These are phyloP conservation scores for Hypomontagnella submonticulosa DNA, from an alignment of 495 filamentous ascomycete genomes.

Conservation along the genomic window DNA sequence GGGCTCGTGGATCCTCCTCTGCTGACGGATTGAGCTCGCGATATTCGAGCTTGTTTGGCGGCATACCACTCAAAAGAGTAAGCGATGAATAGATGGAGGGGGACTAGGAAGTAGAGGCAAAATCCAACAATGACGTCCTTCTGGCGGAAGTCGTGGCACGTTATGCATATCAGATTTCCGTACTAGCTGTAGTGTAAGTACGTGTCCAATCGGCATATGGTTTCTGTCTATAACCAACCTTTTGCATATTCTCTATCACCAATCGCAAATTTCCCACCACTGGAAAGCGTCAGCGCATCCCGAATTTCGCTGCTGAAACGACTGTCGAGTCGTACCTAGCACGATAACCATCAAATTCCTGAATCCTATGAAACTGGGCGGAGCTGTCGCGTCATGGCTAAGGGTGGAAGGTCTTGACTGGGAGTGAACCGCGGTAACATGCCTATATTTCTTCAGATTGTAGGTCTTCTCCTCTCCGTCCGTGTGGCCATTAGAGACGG, in stretches of 20 bases:
- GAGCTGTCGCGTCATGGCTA: constrained; percentile 77
- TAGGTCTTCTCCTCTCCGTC: constrained; percentile 31
- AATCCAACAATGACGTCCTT: constrained; percentile 81
- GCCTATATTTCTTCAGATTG: constrained; percentile 74
- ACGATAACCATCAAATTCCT: constrained; percentile 96
- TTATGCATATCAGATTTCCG: constrained; percentile 90
- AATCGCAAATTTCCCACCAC: constrained; percentile 93
- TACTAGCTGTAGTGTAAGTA: constrained; percentile 67
- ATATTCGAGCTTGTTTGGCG: constrained; percentile 75
- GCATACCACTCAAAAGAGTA: constrained; percentile 88
- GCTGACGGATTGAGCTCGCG: constrained; percentile 70
- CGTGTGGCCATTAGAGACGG: constrained; percentile 4
- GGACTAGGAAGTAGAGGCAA: constrained; percentile 83
- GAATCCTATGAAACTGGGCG: constrained; percentile 91
- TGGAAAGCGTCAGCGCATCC: constrained; percentile 44
- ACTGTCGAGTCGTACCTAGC: constrained; percentile 67
- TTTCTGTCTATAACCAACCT: constrained; percentile 63
- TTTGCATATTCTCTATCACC: constrained; percentile 96
- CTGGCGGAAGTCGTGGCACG: constrained; percentile 86
- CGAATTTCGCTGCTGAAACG: neutral
- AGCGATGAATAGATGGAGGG: constrained; percentile 87
- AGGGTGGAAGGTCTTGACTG: constrained; percentile 77
- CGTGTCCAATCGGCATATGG: constrained; percentile 18
- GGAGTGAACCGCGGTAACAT: constrained; percentile 87
- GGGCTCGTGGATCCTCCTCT: constrained; percentile 60